Percentiles rank a stretch among this genome's conserved stretches.
Evolutionary conservation across 1,139 yeast genomes (phyloP).

Genomic region (Yamadazyma epiphylla): DNA sequence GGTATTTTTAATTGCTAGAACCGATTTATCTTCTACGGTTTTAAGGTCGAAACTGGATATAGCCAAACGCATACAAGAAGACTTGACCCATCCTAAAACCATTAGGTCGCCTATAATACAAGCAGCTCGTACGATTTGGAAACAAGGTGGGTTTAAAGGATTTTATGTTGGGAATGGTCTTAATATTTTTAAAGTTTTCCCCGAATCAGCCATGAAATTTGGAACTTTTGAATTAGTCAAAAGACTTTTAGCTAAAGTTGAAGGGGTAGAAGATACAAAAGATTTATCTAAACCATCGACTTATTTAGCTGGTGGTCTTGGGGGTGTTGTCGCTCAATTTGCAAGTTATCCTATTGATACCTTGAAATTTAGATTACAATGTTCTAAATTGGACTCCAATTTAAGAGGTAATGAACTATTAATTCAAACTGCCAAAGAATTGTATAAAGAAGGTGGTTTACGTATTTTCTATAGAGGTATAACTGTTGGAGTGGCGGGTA

Average conservation of each 20-base stretch:
- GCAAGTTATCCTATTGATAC: constrained; percentile 97
- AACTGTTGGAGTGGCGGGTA: constrained; percentile 84
- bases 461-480: constrained; percentile 81
- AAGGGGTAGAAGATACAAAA: constrained; percentile 71
- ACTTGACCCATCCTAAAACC: constrained; percentile 24
- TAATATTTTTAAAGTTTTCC: constrained; percentile 90
- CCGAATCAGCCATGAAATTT: constrained; percentile 96
- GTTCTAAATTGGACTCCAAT: constrained; percentile 63
- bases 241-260: constrained; percentile 66
- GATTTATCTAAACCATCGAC: constrained; percentile 76
- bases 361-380: constrained; percentile 76
- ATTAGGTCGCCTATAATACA: constrained; percentile 67
- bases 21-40: constrained; percentile 71
- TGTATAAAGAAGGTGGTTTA: constrained; percentile 79
- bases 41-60: constrained; percentile 54
- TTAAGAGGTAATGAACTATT: constrained; percentile 60
- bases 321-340: constrained; percentile 91
- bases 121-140: constrained; percentile 79
- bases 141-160: constrained; percentile 81
- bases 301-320: constrained; percentile 90
- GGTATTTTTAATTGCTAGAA: constrained; percentile 88
- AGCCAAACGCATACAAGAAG: constrained; percentile 33
- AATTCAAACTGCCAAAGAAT: constrained; percentile 63
- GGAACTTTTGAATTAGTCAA: constrained; percentile 93
- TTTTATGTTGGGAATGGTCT: constrained; percentile 95